Conservation (phyloP, 352 stramenopile species). For the Globisporangium irregulare region DNA sequence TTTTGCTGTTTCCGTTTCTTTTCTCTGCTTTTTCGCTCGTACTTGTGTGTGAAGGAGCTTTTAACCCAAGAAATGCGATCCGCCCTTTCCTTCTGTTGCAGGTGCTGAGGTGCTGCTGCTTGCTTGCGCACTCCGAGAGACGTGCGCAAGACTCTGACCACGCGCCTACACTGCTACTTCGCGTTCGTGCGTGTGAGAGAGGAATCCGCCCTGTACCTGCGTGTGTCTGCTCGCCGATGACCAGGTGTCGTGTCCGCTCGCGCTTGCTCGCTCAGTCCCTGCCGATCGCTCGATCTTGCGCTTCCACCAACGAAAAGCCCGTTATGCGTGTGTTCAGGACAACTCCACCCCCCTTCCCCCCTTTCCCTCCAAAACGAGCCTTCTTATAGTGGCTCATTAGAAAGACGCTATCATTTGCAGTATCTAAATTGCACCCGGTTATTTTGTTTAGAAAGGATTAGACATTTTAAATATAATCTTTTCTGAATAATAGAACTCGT, state of each 20-base stretch:
- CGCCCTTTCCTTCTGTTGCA: neutral
- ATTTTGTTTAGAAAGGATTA: no score
- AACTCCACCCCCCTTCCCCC: neutral
- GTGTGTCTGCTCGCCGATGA: neutral
- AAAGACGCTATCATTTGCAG: no score
- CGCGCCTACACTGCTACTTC: neutral
- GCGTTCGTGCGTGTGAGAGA: neutral
- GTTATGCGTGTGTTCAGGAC: constrained; percentile 11
- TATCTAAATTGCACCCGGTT: no score
- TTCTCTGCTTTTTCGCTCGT: neutral
- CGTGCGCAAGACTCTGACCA: no score
- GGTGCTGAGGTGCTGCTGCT: neutral
- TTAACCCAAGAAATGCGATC: neutral
- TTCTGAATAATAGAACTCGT: no score
- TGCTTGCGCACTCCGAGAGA: neutral
- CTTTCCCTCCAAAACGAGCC: neutral
- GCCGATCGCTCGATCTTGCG: constrained; percentile 6
- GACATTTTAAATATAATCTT: no score
- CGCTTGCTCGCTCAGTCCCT: neutral
- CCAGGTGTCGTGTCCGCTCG: neutral
- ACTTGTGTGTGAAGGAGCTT: neutral
- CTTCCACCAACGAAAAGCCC: constrained; percentile 15
- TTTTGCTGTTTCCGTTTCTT: constrained; percentile 2
- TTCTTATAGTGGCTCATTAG: no score
- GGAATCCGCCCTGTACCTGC: neutral